Base-by-base conservation (phyloP, 352 stramenopile species). In the Pythium folliculosum region DNA sequence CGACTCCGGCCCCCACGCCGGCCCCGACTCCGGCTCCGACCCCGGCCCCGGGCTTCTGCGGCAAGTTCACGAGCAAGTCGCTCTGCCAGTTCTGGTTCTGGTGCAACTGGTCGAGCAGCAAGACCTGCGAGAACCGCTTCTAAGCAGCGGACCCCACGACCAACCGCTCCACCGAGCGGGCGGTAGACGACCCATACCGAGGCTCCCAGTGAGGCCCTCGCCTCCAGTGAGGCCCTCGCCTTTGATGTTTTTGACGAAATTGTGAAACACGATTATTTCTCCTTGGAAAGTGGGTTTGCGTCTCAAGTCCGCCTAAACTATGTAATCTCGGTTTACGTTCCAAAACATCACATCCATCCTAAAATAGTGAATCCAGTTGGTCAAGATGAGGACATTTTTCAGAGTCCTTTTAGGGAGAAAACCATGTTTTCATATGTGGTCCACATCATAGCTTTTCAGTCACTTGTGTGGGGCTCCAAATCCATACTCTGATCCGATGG, bases 41-140 rank as follows among this genome's bases (percentile, higher is more conserved):
- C 30, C 55, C 25, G 16, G 22, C 22, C n/a, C 23, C 23, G 21
- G 55, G 55, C 23, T 62, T 62, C 55, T 62, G 55, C 27, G 55
- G 38, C 55, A 50, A 62, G 38, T 62, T 62, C 44, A 30, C 52
- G 52, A 59, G 43, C 55, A 61, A 61, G 37, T 10, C 5, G 8
- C 38, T 52, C 9, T 67, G 61, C 43, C 52, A 59, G 52, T 59
- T 59, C 52, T 59, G 52, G 52, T 59, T 59, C 52, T 59, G 52
- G 52, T 59, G 50, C 50, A 56, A 56, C 50, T 56, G 50, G 50
- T 22, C 22, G 22, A 35, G 25, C 50, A 56, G 37, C 50, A 56
- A 56, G 50, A 43, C 37, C 10, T 56, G 50, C 50, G 50, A 56
- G 50, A 56, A 56, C 50, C 50, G 50, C 30, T 56, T 56, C 50